Base-by-base conservation (phyloP, 306 rosid species). In the Phaseolus lunatus region DNA sequence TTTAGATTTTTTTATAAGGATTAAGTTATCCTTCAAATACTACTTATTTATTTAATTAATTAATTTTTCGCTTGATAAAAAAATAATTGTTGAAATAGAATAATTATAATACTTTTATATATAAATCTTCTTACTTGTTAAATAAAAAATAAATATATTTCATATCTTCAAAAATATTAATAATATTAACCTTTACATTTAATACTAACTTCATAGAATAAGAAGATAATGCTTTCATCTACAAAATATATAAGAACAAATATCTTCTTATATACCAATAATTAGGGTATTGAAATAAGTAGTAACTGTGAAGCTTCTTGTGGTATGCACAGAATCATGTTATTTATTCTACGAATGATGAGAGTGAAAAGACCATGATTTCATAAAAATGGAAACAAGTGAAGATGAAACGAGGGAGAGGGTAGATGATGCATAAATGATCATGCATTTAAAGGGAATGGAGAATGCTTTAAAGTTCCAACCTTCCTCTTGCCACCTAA, bases 391-490 rank as follows among this genome's bases (percentile, higher is more conserved):
- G 37, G 65, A 58, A 58, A 7, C 13, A 26, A 59, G 22, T 14
- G 3, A 59, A 27, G 2, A 59, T 29, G 20, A 27, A 6, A 59
- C 2, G 22, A 27, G 13, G 22, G 5, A 27, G 3, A 57, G 3
- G 44, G 67, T 20, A 59, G 39, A 19, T 59, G 39, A 14, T 59
- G 62, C 31, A 54, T 10, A 56, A 64, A 35, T 64, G 68, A 18
- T 33, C 3, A 64, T 9, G 18, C 72, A 35, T 49, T 54, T 53
- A 78, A 43, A 62, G 61, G n/a, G 50, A 52, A 12, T 43, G 66
- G 16, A 31, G 35, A 44, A 45, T 57, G 33, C 16, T 39, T 75
- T 31, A 61, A 45, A 27, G 23, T n/a, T 47, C 58, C 33, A 61
- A 61, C 61, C 59, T 59, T 56, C 66, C 7, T 18, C 62, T 10